phyloP scores from a whole-genome alignment of 345 rosid genomes.

The Ricinus communis region DNA sequence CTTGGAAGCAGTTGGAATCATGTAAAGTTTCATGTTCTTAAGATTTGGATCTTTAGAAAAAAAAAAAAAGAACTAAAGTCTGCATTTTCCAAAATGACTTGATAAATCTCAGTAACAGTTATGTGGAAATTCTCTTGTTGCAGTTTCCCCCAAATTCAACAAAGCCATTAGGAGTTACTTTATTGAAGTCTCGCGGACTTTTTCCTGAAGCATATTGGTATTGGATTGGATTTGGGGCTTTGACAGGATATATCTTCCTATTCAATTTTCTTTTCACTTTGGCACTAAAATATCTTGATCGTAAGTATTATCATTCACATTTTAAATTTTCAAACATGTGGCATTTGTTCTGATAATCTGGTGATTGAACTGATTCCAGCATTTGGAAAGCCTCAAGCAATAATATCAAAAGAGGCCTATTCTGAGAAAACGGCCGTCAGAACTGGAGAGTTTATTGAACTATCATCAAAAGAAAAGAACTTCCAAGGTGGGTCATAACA shows the following conservation, averaged over 20 bases:
- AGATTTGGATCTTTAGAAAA: not conserved
- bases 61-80: not conserved
- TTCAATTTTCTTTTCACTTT: constrained; percentile 68
- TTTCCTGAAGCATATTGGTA: constrained; percentile 78
- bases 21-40: constrained; percentile 35
- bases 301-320: constrained; percentile 43
- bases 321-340: constrained; percentile 1
- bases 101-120: not conserved
- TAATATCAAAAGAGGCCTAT: constrained; percentile 47
- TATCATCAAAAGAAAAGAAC: constrained; percentile 32
- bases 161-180: constrained; percentile 61
- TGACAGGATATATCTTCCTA: constrained; percentile 51
- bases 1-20: constrained; percentile 60
- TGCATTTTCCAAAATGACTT: not conserved
- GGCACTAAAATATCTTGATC: constrained; percentile 64
- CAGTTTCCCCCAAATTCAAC: constrained; percentile 57
- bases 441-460: constrained; percentile 35
- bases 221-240: constrained; percentile 79
- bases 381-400: constrained; percentile 59
- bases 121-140: constrained; percentile 11
- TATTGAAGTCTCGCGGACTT: constrained; percentile 68
- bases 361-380: constrained; percentile 37
- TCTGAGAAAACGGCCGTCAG: constrained; percentile 37
- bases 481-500: constrained; percentile 31
- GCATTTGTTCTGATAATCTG: constrained; percentile 25